Percentiles rank a stretch among this genome's conserved stretches.
These are phyloP conservation scores for Sporobolomyces phaffii DNA, from an alignment of 768 basidiomycete species.

Conservation along the genomic window DNA sequence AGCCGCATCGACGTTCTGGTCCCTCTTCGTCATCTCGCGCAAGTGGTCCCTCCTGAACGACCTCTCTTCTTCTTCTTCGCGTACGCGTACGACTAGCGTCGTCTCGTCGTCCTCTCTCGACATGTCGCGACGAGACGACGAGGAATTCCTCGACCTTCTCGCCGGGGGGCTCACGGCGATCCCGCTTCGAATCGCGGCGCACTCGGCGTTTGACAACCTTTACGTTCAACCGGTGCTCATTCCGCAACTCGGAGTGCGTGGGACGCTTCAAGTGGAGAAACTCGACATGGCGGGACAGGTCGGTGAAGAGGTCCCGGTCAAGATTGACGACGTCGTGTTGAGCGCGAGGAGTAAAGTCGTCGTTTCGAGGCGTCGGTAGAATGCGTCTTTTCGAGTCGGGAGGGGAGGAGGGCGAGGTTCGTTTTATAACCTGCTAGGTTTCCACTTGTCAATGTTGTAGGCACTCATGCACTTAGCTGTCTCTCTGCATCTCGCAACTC, in stretches of 20 bases:
- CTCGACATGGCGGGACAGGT: background rate
- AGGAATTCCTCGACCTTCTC: constrained; percentile 18
- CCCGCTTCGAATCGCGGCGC: constrained; percentile 9
- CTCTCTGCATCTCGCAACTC: no score
- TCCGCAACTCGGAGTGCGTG: constrained; percentile 25
- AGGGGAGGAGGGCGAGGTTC: no score
- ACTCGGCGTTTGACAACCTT: constrained; percentile 12
- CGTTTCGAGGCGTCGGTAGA: constrained; percentile 2
- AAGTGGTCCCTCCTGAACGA: constrained; percentile 15
- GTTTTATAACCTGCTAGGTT: no score
- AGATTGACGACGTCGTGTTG: constrained; percentile 17
- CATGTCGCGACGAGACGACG: no score
- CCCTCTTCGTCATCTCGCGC: constrained; percentile 32
- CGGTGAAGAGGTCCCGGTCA: constrained; percentile 13
- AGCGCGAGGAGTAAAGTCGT: constrained; percentile 5
- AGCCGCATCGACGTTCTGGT: constrained; percentile 34
- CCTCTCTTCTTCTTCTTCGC: background rate
- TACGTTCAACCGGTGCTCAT: constrained; percentile 22
- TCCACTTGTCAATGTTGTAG: no score
- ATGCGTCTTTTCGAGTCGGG: no score
- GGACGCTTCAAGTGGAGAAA: constrained; percentile 12
- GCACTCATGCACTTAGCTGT: no score
- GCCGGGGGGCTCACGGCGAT: constrained; percentile 13
- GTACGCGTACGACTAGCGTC: background rate
- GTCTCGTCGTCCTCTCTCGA: no score